phyloP scores from a whole-genome alignment of 2,329 filamentous ascomycete genomes.

The Dactylellina parvicollis region DNA sequence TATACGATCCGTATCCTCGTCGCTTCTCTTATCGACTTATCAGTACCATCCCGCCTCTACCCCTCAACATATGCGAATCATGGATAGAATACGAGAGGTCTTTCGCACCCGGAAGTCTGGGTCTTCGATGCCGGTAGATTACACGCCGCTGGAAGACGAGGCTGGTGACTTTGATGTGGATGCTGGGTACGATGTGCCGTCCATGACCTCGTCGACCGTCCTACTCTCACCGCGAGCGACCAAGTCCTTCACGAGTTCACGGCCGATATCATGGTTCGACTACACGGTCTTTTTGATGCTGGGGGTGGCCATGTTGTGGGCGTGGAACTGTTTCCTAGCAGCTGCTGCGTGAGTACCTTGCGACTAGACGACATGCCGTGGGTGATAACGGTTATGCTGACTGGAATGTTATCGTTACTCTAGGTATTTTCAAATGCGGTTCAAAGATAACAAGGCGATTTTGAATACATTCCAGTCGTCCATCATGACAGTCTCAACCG shows the following conservation, averaged over 20 bases:
- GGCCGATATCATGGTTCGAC: conserved; percentile 82
- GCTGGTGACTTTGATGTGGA: conserved; percentile 16
- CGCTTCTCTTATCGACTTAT: background rate
- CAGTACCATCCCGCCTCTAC: background rate
- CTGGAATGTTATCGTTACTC: background rate
- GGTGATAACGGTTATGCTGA: conserved; percentile 13
- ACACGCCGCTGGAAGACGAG: conserved; percentile 32
- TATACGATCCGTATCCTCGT: background rate
- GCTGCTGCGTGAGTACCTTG: conserved; percentile 15
- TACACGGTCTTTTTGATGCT: conserved; percentile 86
- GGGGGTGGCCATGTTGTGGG: conserved; percentile 95
- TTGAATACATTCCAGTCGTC: conserved; percentile 86
- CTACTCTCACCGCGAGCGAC: conserved; percentile 57
- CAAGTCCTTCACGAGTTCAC: conserved; percentile 60
- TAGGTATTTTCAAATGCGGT: conserved; percentile 83
- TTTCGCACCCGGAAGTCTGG: conserved; percentile 27
- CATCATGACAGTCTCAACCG: conserved; percentile 84
- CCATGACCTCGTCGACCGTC: conserved; percentile 57
- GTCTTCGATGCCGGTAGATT: conserved; percentile 19
- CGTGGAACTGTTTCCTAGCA: conserved; percentile 71
- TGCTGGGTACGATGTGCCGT: conserved; percentile 47
- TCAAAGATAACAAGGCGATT: conserved; percentile 74
- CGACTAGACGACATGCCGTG: background rate
- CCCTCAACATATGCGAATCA: background rate
- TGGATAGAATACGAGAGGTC: conserved; percentile 35